phyloP scores from a whole-genome alignment of 495 filamentous ascomycete genomes.

The Hypoxylon rickii region DNA sequence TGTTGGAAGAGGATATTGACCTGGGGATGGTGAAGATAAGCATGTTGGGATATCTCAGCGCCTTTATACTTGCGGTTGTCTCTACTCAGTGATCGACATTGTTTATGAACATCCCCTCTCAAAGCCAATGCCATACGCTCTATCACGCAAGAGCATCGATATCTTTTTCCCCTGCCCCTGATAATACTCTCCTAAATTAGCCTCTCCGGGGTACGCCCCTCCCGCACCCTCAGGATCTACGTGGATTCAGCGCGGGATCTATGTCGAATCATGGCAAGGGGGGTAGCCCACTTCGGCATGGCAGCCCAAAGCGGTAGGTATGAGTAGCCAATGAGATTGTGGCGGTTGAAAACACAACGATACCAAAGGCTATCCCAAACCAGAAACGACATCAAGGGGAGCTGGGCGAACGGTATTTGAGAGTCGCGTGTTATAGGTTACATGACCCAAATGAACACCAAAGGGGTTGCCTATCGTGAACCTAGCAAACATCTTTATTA shows the following conservation, averaged over 20 bases:
- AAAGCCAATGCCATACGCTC: not conserved
- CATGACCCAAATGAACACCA: not conserved
- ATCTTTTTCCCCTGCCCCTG: constrained; percentile 18
- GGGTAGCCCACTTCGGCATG: constrained; percentile 23
- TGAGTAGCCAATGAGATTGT: constrained; percentile 22
- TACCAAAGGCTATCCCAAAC: constrained; percentile 20
- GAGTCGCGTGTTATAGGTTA: constrained; percentile 13
- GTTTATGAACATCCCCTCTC: not conserved
- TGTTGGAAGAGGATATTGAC: constrained; percentile 12
- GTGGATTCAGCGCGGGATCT: constrained; percentile 25
- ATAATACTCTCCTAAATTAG: constrained; percentile 36
- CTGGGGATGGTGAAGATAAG: not conserved
- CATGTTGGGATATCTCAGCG: not conserved
- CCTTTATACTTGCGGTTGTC: constrained; percentile 24
- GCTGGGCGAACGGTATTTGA: not conserved
- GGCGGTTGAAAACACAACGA: constrained; percentile 31
- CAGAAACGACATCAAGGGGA: constrained; percentile 18
- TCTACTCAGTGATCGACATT: constrained; percentile 16
- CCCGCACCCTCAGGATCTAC: constrained; percentile 21
- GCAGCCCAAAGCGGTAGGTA: constrained; percentile 19
- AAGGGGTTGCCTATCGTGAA: not conserved
- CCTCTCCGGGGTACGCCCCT: constrained; percentile 8
- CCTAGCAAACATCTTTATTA: not conserved
- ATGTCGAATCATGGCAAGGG: constrained; percentile 21
- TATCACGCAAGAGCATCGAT: constrained; percentile 14